Base-by-base conservation (phyloP, 768 basidiomycete genomes). In the Piloderma croceum region DNA sequence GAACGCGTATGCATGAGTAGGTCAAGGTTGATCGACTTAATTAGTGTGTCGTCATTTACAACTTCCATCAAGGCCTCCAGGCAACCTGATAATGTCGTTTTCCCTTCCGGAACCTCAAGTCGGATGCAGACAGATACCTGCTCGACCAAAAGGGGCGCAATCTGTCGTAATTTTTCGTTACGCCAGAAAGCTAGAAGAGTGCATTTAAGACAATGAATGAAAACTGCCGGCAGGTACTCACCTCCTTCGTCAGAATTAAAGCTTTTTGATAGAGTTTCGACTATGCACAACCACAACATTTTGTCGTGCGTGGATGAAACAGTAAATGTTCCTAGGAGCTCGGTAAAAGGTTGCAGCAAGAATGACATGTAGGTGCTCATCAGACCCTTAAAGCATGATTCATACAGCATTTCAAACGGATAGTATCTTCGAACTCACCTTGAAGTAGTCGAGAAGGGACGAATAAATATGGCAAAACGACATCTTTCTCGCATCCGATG, bases 131-230 rank as follows among this genome's bases (percentile, higher is more conserved):
- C 63, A 4, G 77, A 63, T 13, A 90, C 66, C 60, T 96, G 92
- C 11, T 73, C 65, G 5, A 86, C 68, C 22, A 92, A 48, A 1
- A 75, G 65, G 5, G 74, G 61, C 5, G 77, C 58, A 6, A 93
- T 64, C 39, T 77, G 73, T 6, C 77, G 71, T 18, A 90, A 59
- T 48, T 83, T 85, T 53, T 89, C 82, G 46, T 89, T 84, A 3
- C 86, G 79, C 93, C 93, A 97, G 73, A 88, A 96, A 7, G 70
- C 92, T 93, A n/a, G n/a, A n/a, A n/a, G n/a, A n/a, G 47, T 2
- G 11, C 3, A 34, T 10, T 15, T 29, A 38, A 20, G 13, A 12
- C 5, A 25, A 11, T 21, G 31, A 15, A 34, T 47, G 24, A 20
- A 33, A 23, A n/a, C 20, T 34, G 31, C 9, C 4, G 22, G 36